Evolutionary conservation across 2,329 filamentous ascomycete genomes (phyloP).

Genomic region (Alternaria consortialis): DNA sequence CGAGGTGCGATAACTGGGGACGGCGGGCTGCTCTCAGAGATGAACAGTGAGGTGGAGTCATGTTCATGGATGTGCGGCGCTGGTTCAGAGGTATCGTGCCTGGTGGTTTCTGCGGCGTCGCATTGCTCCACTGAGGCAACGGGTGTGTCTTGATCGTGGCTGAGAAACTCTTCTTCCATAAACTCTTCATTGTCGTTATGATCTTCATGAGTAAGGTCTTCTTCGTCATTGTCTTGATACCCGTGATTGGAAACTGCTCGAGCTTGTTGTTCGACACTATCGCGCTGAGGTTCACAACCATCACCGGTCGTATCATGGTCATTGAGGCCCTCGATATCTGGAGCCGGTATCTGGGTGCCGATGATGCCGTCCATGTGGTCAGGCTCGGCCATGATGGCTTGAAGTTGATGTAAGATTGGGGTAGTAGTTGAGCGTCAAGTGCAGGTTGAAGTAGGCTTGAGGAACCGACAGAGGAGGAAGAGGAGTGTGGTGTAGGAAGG

Average conservation of each 20-base stretch:
- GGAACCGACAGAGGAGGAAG: background rate
- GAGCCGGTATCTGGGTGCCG: conserved; percentile 3
- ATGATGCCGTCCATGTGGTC: conserved; percentile 1
- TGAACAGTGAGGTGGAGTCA: conserved; percentile 24
- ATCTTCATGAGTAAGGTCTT: background rate
- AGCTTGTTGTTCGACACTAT: background rate
- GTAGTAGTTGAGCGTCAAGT: background rate
- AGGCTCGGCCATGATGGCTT: conserved; percentile 6
- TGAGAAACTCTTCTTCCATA: background rate
- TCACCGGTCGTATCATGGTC: background rate
- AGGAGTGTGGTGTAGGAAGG: conserved; percentile 7
- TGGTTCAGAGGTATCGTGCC: background rate
- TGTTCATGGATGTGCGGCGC: background rate
- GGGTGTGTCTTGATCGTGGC: background rate
- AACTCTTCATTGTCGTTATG: background rate
- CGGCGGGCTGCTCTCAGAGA: conserved; percentile 16
- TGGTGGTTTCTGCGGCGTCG: background rate
- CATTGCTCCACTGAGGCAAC: background rate
- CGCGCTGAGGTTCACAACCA: background rate
- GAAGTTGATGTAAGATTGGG: background rate
- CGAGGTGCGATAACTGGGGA: background rate
- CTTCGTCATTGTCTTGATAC: background rate
- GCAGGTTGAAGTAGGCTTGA: background rate
- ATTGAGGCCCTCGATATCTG: background rate
- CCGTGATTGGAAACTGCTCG: background rate